phyloP scores from a whole-genome alignment of 2,329 filamentous ascomycete genomes.

The Arachnomyces sp. region DNA sequence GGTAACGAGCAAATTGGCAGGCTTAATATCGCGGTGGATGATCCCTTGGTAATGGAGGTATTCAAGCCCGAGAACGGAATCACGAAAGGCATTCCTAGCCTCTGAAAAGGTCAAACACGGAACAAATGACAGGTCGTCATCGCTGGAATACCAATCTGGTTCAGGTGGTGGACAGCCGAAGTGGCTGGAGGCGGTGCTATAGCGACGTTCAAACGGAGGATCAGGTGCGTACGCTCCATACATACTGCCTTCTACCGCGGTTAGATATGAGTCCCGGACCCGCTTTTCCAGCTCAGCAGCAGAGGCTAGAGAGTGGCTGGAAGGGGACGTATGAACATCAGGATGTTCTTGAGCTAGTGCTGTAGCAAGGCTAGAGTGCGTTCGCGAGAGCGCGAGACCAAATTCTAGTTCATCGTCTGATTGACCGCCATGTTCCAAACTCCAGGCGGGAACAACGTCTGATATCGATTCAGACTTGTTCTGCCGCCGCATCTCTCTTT shows the following conservation, averaged over 20 bases:
- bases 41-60: slow-evolving; percentile 86
- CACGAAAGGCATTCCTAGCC: slow-evolving; percentile 76
- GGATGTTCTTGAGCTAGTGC: slow-evolving; percentile 44
- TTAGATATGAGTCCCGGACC: slow-evolving; percentile 26
- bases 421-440: slow-evolving; percentile 68
- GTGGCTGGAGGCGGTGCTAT: slow-evolving; percentile 69
- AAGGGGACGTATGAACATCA: slow-evolving; percentile 46
- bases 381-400: slow-evolving; percentile 25
- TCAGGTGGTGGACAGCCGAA: slow-evolving; percentile 38
- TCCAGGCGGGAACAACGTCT: slow-evolving; percentile 64
- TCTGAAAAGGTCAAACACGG: slow-evolving; percentile 84
- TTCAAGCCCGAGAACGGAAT: slow-evolving; percentile 86
- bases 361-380: slow-evolving; percentile 22
- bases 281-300: slow-evolving; percentile 32
- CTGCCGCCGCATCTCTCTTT: slow-evolving; percentile 53
- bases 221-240: slow-evolving; percentile 62
- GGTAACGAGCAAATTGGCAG: slow-evolving; percentile 84
- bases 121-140: slow-evolving; percentile 87
- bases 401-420: slow-evolving; percentile 42
- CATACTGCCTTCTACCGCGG: slow-evolving; percentile 69
- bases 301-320: slow-evolving; percentile 44
- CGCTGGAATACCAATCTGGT: slow-evolving; percentile 39
- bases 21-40: slow-evolving; percentile 78
- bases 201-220: slow-evolving; percentile 58
- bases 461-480: slow-evolving; percentile 51